Conservation (phyloP, 495 filamentous ascomycete species). For the Xylaria longipes region DNA sequence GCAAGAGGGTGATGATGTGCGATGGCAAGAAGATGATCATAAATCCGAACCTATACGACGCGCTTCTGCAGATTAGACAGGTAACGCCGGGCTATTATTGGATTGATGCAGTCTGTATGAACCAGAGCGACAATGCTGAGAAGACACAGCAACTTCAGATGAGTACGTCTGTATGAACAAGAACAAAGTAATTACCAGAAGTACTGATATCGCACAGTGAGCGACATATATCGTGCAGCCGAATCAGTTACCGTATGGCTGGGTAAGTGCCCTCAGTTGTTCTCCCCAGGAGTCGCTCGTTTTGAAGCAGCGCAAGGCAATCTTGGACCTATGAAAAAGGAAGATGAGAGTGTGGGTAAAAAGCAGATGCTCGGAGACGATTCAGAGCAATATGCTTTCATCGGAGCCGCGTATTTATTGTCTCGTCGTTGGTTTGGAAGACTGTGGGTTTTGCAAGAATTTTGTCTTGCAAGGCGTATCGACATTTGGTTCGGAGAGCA, state of each 20-base stretch:
- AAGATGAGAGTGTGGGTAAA: too few relatives aligned
- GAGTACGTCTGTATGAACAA: slow-evolving; percentile 3
- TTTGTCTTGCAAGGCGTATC: slow-evolving; percentile 10
- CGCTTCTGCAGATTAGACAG: background rate
- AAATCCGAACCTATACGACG: slow-evolving; percentile 8
- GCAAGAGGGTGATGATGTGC: slow-evolving; percentile 2
- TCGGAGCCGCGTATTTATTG: background rate
- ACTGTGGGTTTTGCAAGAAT: slow-evolving; percentile 10
- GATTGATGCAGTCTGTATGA: slow-evolving; percentile 37
- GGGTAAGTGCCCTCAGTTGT: background rate
- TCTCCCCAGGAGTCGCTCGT: background rate
- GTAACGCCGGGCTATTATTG: slow-evolving; percentile 18
- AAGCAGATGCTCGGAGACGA: too few relatives aligned
- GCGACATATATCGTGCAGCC: background rate
- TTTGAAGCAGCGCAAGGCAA: too few relatives aligned
- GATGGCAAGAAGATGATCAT: slow-evolving; percentile 1
- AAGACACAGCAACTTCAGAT: slow-evolving; percentile 9
- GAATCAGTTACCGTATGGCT: slow-evolving; percentile 5
- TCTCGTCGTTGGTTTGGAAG: slow-evolving; percentile 7
- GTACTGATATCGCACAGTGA: background rate
- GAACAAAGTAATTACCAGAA: background rate
- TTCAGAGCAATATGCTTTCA: background rate
- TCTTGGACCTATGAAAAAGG: too few relatives aligned
- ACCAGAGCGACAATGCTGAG: slow-evolving; percentile 31
- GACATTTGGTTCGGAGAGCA: slow-evolving; percentile 5